phyloP scores from a whole-genome alignment of 2,329 filamentous ascomycete genomes.

The Phyllosticta citrichinensis region DNA sequence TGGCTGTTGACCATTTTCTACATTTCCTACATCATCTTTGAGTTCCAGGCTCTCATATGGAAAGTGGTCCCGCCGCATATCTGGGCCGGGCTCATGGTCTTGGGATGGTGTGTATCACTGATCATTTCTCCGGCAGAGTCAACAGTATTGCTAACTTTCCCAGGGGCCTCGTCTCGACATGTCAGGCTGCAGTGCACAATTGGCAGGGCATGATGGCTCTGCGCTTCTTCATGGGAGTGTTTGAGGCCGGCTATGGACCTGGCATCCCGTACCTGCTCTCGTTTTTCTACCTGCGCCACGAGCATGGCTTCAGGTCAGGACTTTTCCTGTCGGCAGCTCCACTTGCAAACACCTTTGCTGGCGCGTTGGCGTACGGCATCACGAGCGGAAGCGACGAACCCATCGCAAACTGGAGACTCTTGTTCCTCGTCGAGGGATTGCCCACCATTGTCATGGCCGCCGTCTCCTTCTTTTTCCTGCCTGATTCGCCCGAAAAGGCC shows the following conservation, averaged over 20 bases:
- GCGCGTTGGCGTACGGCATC: constrained; percentile 47
- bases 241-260: constrained; percentile 36
- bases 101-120: constrained; percentile 19
- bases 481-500: constrained; percentile 35
- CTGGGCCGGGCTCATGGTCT: constrained; percentile 26
- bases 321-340: constrained; percentile 47
- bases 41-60: constrained; percentile 28
- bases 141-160: not conserved
- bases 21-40: constrained; percentile 29
- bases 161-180: constrained; percentile 21
- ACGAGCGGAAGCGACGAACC: constrained; percentile 26
- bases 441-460: constrained; percentile 33
- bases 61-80: constrained; percentile 26
- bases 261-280: constrained; percentile 42
- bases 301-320: constrained; percentile 46
- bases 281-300: constrained; percentile 50
- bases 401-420: constrained; percentile 52
- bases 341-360: constrained; percentile 71
- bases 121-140: not conserved
- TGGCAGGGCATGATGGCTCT: constrained; percentile 26
- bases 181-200: constrained; percentile 21
- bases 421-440: constrained; percentile 40
- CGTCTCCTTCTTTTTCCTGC: constrained; percentile 34
- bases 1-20: constrained; percentile 31
- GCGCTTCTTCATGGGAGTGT: constrained; percentile 26